Percentiles rank a stretch among this genome's conserved stretches.
These are phyloP conservation scores for rapeseed (Brassica napus) DNA, from an alignment of 345 rosid genomes.

Conservation along the genomic window Da-Ae NC_063436.1:8317501-8318000, in stretches of 20 bases:
- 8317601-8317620: not conserved
- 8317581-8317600: not conserved
- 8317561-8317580: not conserved
- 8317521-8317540: not conserved
- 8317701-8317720: slow-evolving; percentile 80
- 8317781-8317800: slow-evolving; percentile 6
- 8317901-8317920: slow-evolving; percentile 92
- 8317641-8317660: slow-evolving; percentile 75
- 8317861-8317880: slow-evolving; percentile 53
- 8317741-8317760: slow-evolving; percentile 57
- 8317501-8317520: not conserved
- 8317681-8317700: slow-evolving; percentile 87
- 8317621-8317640: slow-evolving; percentile 79
- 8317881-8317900: slow-evolving; percentile 87
- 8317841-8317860: slow-evolving; percentile 79
- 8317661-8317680: slow-evolving; percentile 87
- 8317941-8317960: slow-evolving; percentile 82
- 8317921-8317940: slow-evolving; percentile 84
- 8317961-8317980: slow-evolving; percentile 84
- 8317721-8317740: slow-evolving; percentile 93
- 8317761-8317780: slow-evolving; percentile 8
- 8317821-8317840: slow-evolving; percentile 92
- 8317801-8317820: slow-evolving; percentile 14
- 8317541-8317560: slow-evolving; percentile 2
- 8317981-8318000: slow-evolving; percentile 78